Evolutionary conservation across 345 rosid genomes (phyloP).

Genomic region (Kernera saxatilis): DNA sequence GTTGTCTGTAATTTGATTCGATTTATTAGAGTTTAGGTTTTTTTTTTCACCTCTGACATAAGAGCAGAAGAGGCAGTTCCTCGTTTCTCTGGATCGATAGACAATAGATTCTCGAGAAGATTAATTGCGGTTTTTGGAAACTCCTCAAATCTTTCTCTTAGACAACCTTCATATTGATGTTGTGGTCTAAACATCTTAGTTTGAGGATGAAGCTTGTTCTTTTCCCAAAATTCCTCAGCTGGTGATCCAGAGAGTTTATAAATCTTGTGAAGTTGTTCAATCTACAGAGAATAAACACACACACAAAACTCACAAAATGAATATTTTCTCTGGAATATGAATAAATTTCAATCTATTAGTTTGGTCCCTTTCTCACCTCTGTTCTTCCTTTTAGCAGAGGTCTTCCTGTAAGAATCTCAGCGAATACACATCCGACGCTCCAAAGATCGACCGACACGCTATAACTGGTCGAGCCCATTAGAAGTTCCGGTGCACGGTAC

Average conservation of each 20-base stretch:
- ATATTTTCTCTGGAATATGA: not conserved
- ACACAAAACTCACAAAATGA: not conserved
- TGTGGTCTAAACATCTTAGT: conserved; percentile 63
- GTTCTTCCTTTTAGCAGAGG: conserved; percentile 85
- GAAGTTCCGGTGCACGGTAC: conserved; percentile 86
- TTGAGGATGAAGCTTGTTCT: conserved; percentile 47
- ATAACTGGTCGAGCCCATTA: conserved; percentile 75
- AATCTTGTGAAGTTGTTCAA: conserved; percentile 75
- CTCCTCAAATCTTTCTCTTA: conserved; percentile 54
- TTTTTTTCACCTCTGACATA: conserved; percentile 44
- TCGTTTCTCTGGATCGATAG: conserved; percentile 57
- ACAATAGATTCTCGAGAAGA: conserved; percentile 57
- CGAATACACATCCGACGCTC: conserved; percentile 80
- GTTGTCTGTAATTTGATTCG: not conserved
- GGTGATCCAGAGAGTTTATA: conserved; percentile 82
- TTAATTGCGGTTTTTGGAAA: conserved; percentile 39
- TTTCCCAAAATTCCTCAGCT: conserved; percentile 61
- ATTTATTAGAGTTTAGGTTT: not conserved
- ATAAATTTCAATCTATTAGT: not conserved
- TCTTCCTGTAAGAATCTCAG: conserved; percentile 56
- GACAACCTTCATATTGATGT: conserved; percentile 45
- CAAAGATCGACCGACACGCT: conserved; percentile 67
- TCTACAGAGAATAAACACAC: conserved; percentile 31
- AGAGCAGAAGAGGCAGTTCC: conserved; percentile 75
- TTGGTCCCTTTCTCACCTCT: conserved; percentile 16